Percentiles rank a stretch among this genome's conserved stretches.
Conservation (phyloP, 2,329 filamentous ascomycete genomes). For the Boeremia exigua region DNA sequence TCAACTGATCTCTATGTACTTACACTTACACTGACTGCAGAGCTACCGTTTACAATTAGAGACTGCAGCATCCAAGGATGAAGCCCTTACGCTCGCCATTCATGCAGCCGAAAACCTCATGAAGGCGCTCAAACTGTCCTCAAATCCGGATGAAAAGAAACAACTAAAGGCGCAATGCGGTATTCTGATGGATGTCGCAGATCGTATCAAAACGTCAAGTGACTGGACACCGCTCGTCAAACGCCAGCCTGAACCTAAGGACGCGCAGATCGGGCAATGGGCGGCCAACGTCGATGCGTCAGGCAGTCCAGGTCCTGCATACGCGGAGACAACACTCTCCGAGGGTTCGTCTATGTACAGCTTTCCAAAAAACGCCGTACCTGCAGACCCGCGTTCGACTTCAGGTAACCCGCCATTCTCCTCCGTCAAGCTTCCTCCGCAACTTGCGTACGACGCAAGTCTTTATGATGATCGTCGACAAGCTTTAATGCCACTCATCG, state of each 20-base stretch:
- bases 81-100: conserved; percentile 78
- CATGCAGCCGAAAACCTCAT: conserved; percentile 81
- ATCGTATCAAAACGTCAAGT: conserved; percentile 69
- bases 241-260: conserved; percentile 13
- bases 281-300: conserved; percentile 28
- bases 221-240: conserved; percentile 31
- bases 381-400: conserved; percentile 2
- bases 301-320: conserved; percentile 2
- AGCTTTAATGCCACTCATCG: conserved; percentile 10
- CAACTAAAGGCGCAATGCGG: conserved; percentile 73
- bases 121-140: conserved; percentile 70
- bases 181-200: conserved; percentile 73
- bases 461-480: background rate
- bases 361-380: conserved; percentile 15
- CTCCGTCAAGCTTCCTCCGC: conserved; percentile 4
- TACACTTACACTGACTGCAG: conserved; percentile 30
- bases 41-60: conserved; percentile 53
- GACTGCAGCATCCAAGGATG: conserved; percentile 60
- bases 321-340: background rate
- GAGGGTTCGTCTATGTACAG: background rate
- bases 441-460: background rate
- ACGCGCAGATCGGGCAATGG: conserved; percentile 30
- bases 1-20: background rate
- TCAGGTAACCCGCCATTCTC: conserved; percentile 29
- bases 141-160: conserved; percentile 66